Evolutionary conservation across 352 stramenopile genomes (phyloP), one percentile per base, ranked within the genome.

Genomic region (Halophytophthora polymorphica): DNA sequence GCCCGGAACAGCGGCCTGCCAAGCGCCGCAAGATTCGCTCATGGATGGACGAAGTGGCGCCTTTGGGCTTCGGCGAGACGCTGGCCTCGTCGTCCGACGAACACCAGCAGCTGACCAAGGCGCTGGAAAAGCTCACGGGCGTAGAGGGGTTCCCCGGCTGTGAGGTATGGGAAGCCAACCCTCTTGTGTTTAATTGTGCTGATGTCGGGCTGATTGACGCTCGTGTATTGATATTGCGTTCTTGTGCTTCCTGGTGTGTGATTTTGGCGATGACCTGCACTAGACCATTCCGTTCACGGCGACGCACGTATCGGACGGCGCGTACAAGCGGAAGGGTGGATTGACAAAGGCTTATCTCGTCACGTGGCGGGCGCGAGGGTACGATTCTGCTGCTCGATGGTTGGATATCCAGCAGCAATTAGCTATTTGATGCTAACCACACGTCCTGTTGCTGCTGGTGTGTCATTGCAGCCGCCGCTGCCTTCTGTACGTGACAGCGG

Each of bases 1-100:
- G 71, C 6, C 64, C 77, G 34, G 72, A 86, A 2, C 56, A 72
- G 19, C 77, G 77, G 18, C 68, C 75, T 18, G 53, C 80, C 0
- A 95, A 95, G 61, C 79, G 82, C 25, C 82, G 84, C 28, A 95
- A 95, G 73, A 91, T 95, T 39, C 82, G 84, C 11, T 88, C 84
- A 39, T 95, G 84, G 84, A 68, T 88, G 50, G 84, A 95, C 38
- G 82, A 93, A 11, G 84, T 93, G 3, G 25, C 73, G 10, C 74
- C 80, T 19, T 56, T 95, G 6, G 46, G 65, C 29, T 87, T 76
- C 45, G 84, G 84, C 7, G 74, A 92, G 29, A 69, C 63, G 19
- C 29, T 95, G 38, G 55, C 76, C 33, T 35, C 65, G 1, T 73
- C 63, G n/a, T 90, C 80, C 1, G 74, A 90, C 19, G 80, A 89